Base-by-base conservation (phyloP, 1,284 basidiomycete species). In the Cutaneotrichosporon spelunceum region DNA sequence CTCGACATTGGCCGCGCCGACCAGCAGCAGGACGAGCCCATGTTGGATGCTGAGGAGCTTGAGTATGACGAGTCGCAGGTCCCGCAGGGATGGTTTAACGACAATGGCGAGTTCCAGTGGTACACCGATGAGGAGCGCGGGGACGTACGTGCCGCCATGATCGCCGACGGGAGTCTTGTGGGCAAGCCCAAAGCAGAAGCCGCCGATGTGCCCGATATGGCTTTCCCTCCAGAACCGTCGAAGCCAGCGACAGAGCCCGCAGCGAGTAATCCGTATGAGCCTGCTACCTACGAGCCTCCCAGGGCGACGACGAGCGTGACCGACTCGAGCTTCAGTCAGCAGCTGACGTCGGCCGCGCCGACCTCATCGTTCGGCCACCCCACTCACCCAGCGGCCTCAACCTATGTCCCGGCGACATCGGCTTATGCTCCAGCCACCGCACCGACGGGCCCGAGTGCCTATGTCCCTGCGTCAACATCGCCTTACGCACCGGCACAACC, bases 11-110 rank as follows among this genome's bases (percentile, higher is more conserved):
- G 59, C 14, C 52, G 48, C 48, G 33, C 42, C 34, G 64, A 62
- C 21, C 55, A 48, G 30, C 49, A 55, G 24, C 30, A 50, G 26
- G 61, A 30, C 16, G 30, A 24, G 11, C 27, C 42, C 21, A 34
- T 36, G 30, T 23, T 10, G 4, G 13, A 39, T 19, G 59, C 53
- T 0, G 68, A 62, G 11, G 68, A 59, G 23, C 34, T 67, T 26
- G 70, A 69, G 34, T 56, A 62, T 13, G 42, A 68, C n/a, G 52
- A 61, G 11, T 66, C 74, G 36, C 70, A 76, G 14, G 68, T 78
- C 1, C 76, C 76, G 0, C 65, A 74, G 53, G 76, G 76, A 27
- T 78, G 76, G 76, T 77, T 72, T 53, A 72, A 77, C 59, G 75
- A 78, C 21, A 53, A 62, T 23, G 74, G 72, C 27, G 60, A 68